Base-by-base conservation (phyloP, 2,329 filamentous ascomycete genomes). In the Diaporthe vexans region DNA sequence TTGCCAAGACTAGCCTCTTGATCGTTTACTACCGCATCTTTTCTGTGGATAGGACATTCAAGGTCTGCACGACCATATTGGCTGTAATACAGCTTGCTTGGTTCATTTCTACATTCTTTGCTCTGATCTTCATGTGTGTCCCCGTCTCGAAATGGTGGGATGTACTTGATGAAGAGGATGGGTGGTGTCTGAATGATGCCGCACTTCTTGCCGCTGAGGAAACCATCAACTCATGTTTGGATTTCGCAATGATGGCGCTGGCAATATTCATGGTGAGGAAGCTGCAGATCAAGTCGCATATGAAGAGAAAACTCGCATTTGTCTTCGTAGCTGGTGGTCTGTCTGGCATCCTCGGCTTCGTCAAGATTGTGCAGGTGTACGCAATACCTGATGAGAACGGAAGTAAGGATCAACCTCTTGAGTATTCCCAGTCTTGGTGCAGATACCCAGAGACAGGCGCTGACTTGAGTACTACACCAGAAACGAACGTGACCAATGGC, bases 21-120 rank as follows among this genome's bases (percentile, higher is more conserved):
- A 54, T 72, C 29, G 76, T 79, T 9, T 79, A 78, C 68, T 52
- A 76, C 48, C 77, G 77, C 19, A 76, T 79, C 33, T 79, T 79
- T 70, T 73, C 58, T 5, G 71, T 54, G 33, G 65, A 78, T 63
- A 43, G 68, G 5, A 71, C 68, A 15, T 79, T 76, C 56, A 40
- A 59, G 19, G 29, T 24, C 4, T 78, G 78, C 75, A 73, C 77
- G 21, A 75, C 72, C 29, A 33, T 57, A 0, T 67, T 79, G 3
- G 75, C 69, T 2, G 59, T 29, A 9, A 54, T 78, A 21, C 74
- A 79, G 7, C 35, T 76, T 15, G 37, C 56, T 10, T 76, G 75
- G 73, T 67, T 73, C 58, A 75, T 78, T 35, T 52, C 72, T 17
- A 46, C 73, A 29, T 71, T 76, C 52, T 72, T 77, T 10, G 21